These are phyloP conservation scores for Erythrophleum ivorense DNA, from an alignment of 331 rosid species.

Conservation along the genomic window DNA sequence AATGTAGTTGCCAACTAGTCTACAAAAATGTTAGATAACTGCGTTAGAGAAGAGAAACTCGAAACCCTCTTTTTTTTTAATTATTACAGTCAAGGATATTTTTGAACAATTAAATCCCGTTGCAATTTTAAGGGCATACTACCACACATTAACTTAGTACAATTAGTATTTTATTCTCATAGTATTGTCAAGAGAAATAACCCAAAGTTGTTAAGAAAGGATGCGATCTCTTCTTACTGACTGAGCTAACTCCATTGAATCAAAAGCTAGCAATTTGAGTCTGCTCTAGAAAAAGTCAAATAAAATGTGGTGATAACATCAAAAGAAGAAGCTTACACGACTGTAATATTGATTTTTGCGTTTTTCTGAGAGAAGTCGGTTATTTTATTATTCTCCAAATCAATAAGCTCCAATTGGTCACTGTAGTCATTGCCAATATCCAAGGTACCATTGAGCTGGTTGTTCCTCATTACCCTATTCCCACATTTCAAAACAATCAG, in stretches of 20 bases:
- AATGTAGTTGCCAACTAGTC: constrained; percentile 47
- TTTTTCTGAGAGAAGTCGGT: not conserved
- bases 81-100: not conserved
- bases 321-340: constrained; percentile 43
- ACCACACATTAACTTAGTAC: too few relatives aligned
- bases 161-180: not conserved
- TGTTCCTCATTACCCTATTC: constrained; percentile 28
- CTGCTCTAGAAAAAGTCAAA: not conserved
- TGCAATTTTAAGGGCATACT: too few relatives aligned
- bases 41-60: not conserved
- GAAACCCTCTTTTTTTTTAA: not conserved
- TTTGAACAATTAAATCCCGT: too few relatives aligned
- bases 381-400: constrained; percentile 46
- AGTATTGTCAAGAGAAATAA: not conserved
- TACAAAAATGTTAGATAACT: constrained; percentile 4
- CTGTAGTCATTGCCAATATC: constrained; percentile 14
- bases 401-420: constrained; percentile 21
- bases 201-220: not conserved
- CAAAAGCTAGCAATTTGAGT: not conserved
- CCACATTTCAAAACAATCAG: not conserved
- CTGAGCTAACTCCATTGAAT: not conserved
- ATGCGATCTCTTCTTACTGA: not conserved
- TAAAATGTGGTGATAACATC: not conserved
- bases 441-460: constrained; percentile 20
- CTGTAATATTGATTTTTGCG: not conserved